A percentile compares a stretch with the other conserved stretches of the same genome.
These are phyloP conservation scores for Bocquillonia castaneifolia DNA, from an alignment of 441 rosid genomes.

Conservation along the genomic window DNA sequence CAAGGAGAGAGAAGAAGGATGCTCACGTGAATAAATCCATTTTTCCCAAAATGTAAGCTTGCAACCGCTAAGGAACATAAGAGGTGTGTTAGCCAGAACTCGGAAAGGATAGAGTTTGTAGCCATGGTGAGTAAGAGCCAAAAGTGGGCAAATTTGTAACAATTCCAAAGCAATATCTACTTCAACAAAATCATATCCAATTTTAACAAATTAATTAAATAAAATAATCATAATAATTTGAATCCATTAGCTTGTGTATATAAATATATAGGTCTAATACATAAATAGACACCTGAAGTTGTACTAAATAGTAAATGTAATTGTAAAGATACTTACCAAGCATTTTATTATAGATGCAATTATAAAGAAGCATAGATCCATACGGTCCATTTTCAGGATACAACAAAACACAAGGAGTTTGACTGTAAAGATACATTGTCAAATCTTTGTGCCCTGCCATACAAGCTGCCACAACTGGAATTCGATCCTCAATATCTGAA, in stretches of 20 bases:
- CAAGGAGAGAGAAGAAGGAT: background rate
- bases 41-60: background rate
- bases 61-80: background rate
- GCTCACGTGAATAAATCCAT: conserved; percentile 7
- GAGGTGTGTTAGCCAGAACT: background rate
- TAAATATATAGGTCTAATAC: too few relatives aligned
- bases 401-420: conserved; percentile 34
- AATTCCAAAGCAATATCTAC: conserved; percentile 52
- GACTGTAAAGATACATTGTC: conserved; percentile 39
- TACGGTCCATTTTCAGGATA: conserved; percentile 31
- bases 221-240: background rate
- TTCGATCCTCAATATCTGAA: conserved; percentile 19
- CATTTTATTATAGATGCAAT: conserved; percentile 37
- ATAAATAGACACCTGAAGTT: background rate
- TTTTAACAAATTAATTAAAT: background rate
- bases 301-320: background rate
- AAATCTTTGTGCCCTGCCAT: conserved; percentile 32
- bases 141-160: conserved; percentile 28
- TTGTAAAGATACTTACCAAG: too few relatives aligned
- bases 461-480: conserved; percentile 44
- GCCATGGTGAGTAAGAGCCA: conserved; percentile 31
- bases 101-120: background rate
- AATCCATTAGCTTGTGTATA: background rate
- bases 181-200: background rate
- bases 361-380: conserved; percentile 38